phyloP scores from a whole-genome alignment of 176 grass and related monocot genomes.

The Triticum dicoccoides region DNA sequence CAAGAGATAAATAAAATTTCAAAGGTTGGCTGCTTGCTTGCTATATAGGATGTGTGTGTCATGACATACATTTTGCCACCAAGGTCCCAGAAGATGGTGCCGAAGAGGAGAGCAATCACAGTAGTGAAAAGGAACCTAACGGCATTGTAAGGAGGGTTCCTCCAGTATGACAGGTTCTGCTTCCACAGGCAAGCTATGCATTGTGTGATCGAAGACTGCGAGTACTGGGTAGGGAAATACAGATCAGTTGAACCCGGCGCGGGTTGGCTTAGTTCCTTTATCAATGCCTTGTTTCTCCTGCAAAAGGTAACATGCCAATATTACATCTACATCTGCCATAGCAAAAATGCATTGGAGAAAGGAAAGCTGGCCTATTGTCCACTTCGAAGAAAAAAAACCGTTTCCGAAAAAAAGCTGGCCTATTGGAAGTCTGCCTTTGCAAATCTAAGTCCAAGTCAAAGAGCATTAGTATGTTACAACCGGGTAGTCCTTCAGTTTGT shows the following conservation, averaged over 20 bases:
- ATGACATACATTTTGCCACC: constrained; percentile 67
- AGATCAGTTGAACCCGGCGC: constrained; percentile 57
- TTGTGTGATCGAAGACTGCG: constrained; percentile 58
- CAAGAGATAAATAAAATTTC: not conserved
- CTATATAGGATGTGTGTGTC: constrained; percentile 3
- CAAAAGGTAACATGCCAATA: constrained; percentile 1
- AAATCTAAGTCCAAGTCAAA: not conserved
- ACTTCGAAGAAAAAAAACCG: too few relatives aligned
- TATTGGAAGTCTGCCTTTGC: not conserved
- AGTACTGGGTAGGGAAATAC: constrained; percentile 58
- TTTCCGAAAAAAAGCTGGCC: not conserved
- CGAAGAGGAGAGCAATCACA: constrained; percentile 57
- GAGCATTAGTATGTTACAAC: not conserved
- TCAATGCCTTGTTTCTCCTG: constrained; percentile 73
- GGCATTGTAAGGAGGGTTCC: constrained; percentile 83
- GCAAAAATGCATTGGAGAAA: constrained; percentile 10
- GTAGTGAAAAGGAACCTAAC: constrained; percentile 71
- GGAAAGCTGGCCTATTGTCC: not conserved
- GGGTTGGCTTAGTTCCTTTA: constrained; percentile 63
- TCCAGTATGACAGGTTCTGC: constrained; percentile 82
- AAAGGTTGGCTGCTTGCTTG: not conserved
- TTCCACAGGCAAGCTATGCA: constrained; percentile 88
- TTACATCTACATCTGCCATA: constrained; percentile 4
- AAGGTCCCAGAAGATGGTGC: constrained; percentile 89
- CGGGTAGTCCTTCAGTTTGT: not conserved